Conservation (phyloP, 1,284 basidiomycete genomes). For the Moesziomyces parantarcticus region DNA sequence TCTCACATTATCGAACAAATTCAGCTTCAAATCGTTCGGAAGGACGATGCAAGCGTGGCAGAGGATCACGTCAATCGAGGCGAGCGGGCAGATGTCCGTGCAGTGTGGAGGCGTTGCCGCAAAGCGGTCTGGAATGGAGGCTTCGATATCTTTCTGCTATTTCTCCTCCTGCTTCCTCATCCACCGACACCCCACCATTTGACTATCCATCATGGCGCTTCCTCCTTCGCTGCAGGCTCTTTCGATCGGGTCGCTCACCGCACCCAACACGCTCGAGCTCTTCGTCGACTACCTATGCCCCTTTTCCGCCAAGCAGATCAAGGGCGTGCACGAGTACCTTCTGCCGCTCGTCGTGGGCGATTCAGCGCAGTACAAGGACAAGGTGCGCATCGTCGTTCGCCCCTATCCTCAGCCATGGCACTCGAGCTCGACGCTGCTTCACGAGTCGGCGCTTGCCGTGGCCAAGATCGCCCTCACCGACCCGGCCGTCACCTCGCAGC, state of each 20-base stretch:
- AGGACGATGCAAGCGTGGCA: conserved; percentile 7
- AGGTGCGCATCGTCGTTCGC: conserved; percentile 82
- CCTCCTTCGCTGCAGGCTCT: conserved; percentile 81
- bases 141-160: too few relatives aligned
- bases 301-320: conserved; percentile 72
- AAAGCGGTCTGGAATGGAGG: too few relatives aligned
- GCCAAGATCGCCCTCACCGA: conserved; percentile 71
- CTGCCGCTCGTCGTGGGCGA: conserved; percentile 63
- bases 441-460: conserved; percentile 82
- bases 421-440: conserved; percentile 75
- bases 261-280: conserved; percentile 85
- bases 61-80: conserved; percentile 23
- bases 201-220: conserved; percentile 76
- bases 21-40: not conserved
- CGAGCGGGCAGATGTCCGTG: conserved; percentile 12
- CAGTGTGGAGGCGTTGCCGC: conserved; percentile 9
- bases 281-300: conserved; percentile 73
- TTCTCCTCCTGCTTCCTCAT: not conserved
- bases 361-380: conserved; percentile 73
- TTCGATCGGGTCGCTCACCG: conserved; percentile 75
- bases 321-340: conserved; percentile 68
- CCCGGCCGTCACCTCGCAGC: conserved; percentile 14
- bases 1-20: conserved; percentile 6
- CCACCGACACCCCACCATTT: not conserved
- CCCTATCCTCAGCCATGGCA: conserved; percentile 79